Percentiles rank a stretch among this genome's conserved stretches.
phyloP scores from a whole-genome alignment of 2,329 filamentous ascomycete genomes.

The Penicillium capsulatum region DNA sequence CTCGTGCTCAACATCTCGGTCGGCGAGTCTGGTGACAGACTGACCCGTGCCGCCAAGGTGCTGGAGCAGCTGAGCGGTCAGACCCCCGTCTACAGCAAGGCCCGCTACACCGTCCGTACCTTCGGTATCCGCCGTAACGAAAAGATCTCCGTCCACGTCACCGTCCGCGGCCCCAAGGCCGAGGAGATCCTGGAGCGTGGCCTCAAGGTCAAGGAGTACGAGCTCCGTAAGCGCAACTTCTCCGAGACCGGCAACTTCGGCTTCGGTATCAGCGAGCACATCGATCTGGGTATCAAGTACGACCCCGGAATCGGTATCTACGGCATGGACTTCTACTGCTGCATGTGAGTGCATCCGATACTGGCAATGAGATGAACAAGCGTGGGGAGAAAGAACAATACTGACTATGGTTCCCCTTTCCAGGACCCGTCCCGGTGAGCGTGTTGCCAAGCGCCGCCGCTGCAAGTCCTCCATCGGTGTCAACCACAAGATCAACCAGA shows the following conservation, averaged over 20 bases:
- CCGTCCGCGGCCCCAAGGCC: conserved; percentile 97
- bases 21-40: conserved; percentile 99
- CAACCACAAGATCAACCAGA: conserved; percentile 87
- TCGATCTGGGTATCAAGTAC: conserved; percentile 99
- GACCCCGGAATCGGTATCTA: conserved; percentile 97
- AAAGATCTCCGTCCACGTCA: conserved; percentile 99
- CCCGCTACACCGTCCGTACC: conserved; percentile 99
- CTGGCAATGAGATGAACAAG: neutral
- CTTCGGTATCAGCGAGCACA: conserved; percentile 99
- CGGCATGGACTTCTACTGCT: conserved; percentile 99
- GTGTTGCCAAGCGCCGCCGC: conserved; percentile 91
- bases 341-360: conserved; percentile 66
- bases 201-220: conserved; percentile 99
- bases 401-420: conserved; percentile 13
- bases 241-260: conserved; percentile 99
- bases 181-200: conserved; percentile 99
- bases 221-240: conserved; percentile 99
- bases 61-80: conserved; percentile 99
- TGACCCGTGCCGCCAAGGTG: conserved; percentile 99
- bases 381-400: conserved; percentile 22
- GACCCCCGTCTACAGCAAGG: conserved; percentile 99
- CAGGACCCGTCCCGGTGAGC: conserved; percentile 93
- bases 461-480: conserved; percentile 80
- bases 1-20: conserved; percentile 99
- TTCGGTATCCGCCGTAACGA: conserved; percentile 99